These are phyloP conservation scores for Trichophyton benhamiae DNA, from an alignment of 2,329 filamentous ascomycete genomes.

Conservation along the genomic window DNA sequence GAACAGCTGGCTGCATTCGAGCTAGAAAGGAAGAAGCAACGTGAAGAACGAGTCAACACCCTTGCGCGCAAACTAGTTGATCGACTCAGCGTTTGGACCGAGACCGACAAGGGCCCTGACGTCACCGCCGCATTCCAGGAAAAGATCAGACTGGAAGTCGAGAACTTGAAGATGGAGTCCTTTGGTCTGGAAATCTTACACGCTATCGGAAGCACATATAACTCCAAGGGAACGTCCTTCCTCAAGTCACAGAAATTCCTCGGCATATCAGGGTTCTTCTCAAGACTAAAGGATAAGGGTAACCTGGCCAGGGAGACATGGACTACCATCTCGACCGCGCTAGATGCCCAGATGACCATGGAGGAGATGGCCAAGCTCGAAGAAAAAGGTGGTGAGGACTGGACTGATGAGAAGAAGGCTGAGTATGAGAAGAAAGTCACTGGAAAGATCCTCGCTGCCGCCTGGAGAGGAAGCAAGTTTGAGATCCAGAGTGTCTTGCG, in stretches of 20 bases:
- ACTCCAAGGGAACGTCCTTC: constrained; percentile 74
- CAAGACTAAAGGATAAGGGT: constrained; percentile 87
- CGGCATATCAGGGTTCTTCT: constrained; percentile 90
- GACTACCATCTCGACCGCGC: constrained; percentile 91
- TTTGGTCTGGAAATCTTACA: constrained; percentile 95
- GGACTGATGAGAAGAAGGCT: constrained; percentile 93
- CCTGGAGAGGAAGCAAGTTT: constrained; percentile 92
- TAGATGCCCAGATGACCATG: constrained; percentile 96
- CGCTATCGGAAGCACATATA: constrained; percentile 82
- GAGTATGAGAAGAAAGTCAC: constrained; percentile 95
- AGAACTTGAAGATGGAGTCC: constrained; percentile 98
- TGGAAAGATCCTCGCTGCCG: constrained; percentile 92
- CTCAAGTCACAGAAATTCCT: constrained; percentile 95
- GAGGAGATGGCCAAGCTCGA: constrained; percentile 97
- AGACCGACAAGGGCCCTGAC: constrained; percentile 79
- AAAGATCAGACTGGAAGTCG: constrained; percentile 87
- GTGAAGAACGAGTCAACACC: constrained; percentile 79
- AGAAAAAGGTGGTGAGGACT: constrained; percentile 87
- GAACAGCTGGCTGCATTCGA: constrained; percentile 86
- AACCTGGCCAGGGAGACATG: constrained; percentile 95
- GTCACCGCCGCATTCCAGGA: constrained; percentile 84
- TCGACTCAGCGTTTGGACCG: constrained; percentile 87
- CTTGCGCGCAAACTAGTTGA: constrained; percentile 76
- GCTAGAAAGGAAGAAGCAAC: constrained; percentile 66
- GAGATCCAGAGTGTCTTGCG: constrained; percentile 94